Percentiles rank a stretch among this genome's conserved stretches.
Conservation (phyloP, 148 eudicot species). For the Nepenthes mirabilis region DNA sequence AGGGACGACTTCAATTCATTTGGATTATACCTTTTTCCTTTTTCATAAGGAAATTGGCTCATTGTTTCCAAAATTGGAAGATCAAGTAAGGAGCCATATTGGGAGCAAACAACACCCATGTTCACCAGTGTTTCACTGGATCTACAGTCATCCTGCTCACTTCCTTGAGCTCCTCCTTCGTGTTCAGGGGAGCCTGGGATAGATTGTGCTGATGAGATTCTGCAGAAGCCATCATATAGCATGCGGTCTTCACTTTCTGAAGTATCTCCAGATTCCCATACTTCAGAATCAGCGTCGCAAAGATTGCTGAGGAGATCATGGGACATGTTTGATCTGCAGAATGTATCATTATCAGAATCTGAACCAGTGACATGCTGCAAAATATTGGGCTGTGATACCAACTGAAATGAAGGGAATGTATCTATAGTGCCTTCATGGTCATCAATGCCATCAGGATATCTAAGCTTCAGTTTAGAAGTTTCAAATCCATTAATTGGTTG, state of each 20-base stretch:
- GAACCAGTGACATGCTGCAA: constrained; percentile 34
- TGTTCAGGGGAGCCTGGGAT: constrained; percentile 41
- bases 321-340: constrained; percentile 72
- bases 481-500: constrained; percentile 58
- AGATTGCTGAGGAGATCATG: constrained; percentile 48
- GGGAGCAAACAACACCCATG: constrained; percentile 15
- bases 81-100: constrained; percentile 22
- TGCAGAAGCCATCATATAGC: constrained; percentile 37
- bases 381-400: constrained; percentile 58
- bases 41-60: constrained; percentile 31
- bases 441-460: constrained; percentile 57
- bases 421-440: constrained; percentile 34
- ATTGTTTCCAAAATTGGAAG: constrained; percentile 37
- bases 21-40: constrained; percentile 15
- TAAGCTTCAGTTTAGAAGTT: constrained; percentile 51
- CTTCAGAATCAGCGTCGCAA: constrained; percentile 75
- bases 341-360: constrained; percentile 90
- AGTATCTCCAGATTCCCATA: constrained; percentile 71
- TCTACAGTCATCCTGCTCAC: constrained; percentile 8
- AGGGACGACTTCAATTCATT: constrained; percentile 18
- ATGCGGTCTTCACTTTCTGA: constrained; percentile 32
- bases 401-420: constrained; percentile 79
- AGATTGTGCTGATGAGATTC: constrained; percentile 46
- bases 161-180: constrained; percentile 17
- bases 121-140: constrained; percentile 12